These are phyloP conservation scores for Amauroascus niger DNA, from an alignment of 2,329 filamentous ascomycete genomes.

Conservation along the genomic window DNA sequence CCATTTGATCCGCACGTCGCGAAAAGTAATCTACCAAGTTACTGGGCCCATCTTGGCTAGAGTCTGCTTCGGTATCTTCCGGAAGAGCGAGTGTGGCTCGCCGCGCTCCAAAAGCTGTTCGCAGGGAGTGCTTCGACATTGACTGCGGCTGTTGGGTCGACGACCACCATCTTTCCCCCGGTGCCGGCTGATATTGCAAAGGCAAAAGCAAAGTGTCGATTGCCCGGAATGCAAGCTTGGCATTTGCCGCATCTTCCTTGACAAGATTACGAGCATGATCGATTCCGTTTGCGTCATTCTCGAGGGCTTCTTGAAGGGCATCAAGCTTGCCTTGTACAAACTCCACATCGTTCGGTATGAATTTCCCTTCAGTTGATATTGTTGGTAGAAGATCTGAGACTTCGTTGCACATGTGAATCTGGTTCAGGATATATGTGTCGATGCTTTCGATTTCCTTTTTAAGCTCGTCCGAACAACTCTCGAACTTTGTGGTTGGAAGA, in stretches of 20 bases:
- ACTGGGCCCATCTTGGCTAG: conserved; percentile 43
- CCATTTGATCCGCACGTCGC: conserved; percentile 53
- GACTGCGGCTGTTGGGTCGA: conserved; percentile 32
- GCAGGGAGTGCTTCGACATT: conserved; percentile 29
- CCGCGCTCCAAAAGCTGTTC: conserved; percentile 29
- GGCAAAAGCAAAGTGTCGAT: conserved; percentile 67
- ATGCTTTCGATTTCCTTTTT: conserved; percentile 68
- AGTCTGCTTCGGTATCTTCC: conserved; percentile 36
- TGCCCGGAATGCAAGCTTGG: conserved; percentile 60
- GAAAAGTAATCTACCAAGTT: conserved; percentile 58
- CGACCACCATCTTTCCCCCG: conserved; percentile 34
- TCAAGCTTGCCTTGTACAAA: conserved; percentile 53
- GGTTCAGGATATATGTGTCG: conserved; percentile 69
- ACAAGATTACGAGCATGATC: conserved; percentile 47
- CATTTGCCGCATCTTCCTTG: conserved; percentile 59
- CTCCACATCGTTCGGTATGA: conserved; percentile 56
- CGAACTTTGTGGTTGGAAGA: conserved; percentile 80
- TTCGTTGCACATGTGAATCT: conserved; percentile 63
- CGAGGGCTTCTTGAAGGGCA: conserved; percentile 53
- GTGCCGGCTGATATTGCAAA: conserved; percentile 48
- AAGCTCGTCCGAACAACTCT: conserved; percentile 73
- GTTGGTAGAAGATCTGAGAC: conserved; percentile 61
- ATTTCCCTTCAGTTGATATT: conserved; percentile 54
- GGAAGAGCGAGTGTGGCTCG: conserved; percentile 40
- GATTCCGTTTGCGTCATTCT: conserved; percentile 54